Evolutionary conservation across 2,329 filamentous ascomycete species (phyloP), one percentile per base, ranked within the genome.

Genomic region (Ophiostoma pallidulum): DNA sequence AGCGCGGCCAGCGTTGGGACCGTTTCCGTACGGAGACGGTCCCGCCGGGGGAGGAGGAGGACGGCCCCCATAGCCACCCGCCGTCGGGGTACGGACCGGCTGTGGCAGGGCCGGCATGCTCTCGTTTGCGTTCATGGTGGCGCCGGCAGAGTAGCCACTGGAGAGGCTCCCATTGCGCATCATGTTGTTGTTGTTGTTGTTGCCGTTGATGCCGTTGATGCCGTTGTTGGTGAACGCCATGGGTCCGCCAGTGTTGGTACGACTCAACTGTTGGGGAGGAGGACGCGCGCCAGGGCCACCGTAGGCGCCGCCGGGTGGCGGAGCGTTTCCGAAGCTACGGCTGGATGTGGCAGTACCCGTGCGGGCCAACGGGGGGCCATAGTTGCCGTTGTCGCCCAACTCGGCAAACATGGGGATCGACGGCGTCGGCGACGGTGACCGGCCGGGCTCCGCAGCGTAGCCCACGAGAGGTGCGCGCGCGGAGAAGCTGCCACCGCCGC

Each of bases 401-500:
- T 48, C 52, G 2, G 52, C 31, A 8, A 51, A 33, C 4, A 19
- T 38, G 12, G 53, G 48, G 2, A 54, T 6, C 1, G 58, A 58
- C 1, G 61, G 59, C 0, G 54, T 52, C 0, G 60, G 59, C 7
- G 62, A 64, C 3, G 55, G 52, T 0, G 59, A 53, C n/a, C 58
- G 54, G 31, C 40, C 64, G 37, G 60, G 58, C 8, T 60, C 60
- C 12, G 64, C 62, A 5, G 62, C 62, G 8, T 55, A 53, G 14
- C 47, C 49, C 8, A 66, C 48, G 2, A 66, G 59, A 4, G 62
- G 57, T 3, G 58, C 55, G 8, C 56, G 57, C n/a, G 58, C 48
- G 0, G 62, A 64, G 22, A 53, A 63, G 32, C 47, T 49, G 43
- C 48, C 45, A 38, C 47, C 56, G 4, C n/a, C n/a, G n/a, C n/a